Base-by-base conservation (phyloP, 441 rosid genomes). In the Erysimum pusillum region DNA sequence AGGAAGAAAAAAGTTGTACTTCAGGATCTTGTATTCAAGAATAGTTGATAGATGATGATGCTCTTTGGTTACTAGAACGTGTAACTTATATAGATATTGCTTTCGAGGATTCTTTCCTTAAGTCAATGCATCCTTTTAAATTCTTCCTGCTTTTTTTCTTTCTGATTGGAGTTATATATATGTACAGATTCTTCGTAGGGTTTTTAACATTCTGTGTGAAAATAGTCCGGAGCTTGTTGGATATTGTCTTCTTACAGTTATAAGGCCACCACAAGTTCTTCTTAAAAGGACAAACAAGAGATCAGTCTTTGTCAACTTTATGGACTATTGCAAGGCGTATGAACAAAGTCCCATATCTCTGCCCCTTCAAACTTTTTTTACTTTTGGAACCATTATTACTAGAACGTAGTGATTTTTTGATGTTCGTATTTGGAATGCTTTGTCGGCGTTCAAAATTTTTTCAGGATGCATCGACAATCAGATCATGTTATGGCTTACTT, bases 201-300 rank as follows among this genome's bases (percentile, higher is more conserved):
- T 92, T n/a, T 88, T 86, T 71, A 87, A 85, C 81, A 90, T 86
- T 80, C 88, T 90, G 44, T 87, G 90, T 66, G 94, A 90, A 83
- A 83, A 92, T 44, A 90, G 86, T 73, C 92, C 91, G 0, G 91
- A 90, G 80, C 90, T 89, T 76, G 86, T 87, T 12, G 94, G 91
- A 35, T 86, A 86, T 76, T 85, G 88, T 82, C 88, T 89, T 28
- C 91, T 91, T 71, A 90, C 91, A 48, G 89, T 87, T 46, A 87
- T 89, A 90, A 83, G 96, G 76, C 94, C 91, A 36, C 94, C 92
- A 2, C 89, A 92, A 78, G 90, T 90, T 67, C 89, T 89, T 76
- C 92, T 87, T 42, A 94, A 92, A 75, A 90, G 94, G n/a, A 92
- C 90, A 67, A 89, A 89, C 88, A 92, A 89, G 82, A 90, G 94